Evolutionary conservation across 208 protist species (phyloP).

Genomic region (Entamoeba dispar): DNA sequence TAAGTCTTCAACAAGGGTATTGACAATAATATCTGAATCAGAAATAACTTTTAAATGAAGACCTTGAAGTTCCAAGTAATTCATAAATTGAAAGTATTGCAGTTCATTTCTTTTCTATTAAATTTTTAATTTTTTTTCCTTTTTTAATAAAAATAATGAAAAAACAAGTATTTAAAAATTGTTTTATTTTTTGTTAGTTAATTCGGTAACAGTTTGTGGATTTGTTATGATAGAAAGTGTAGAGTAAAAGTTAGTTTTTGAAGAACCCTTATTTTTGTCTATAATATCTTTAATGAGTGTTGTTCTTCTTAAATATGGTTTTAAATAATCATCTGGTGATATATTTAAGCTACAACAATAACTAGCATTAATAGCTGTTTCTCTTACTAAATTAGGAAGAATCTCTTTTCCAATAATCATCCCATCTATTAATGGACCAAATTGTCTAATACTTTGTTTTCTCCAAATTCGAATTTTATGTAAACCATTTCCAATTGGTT

Average conservation of each 20-base stretch:
- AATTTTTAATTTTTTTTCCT: too few species aligned
- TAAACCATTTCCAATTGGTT: constrained; percentile 16
- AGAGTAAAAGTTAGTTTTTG: not conserved
- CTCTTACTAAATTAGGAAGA: not conserved
- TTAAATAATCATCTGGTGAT: not conserved
- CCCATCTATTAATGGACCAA: not conserved
- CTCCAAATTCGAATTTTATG: not conserved
- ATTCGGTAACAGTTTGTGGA: not conserved
- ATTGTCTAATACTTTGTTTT: not conserved
- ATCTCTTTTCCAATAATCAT: not conserved
- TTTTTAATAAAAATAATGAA: too few species aligned
- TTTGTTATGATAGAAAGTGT: not conserved
- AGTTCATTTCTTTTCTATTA: too few species aligned
- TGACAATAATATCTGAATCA: too few species aligned
- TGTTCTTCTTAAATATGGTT: not conserved
- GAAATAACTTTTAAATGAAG: too few species aligned
- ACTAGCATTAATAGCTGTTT: not conserved
- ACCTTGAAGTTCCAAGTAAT: too few species aligned
- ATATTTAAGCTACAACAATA: not conserved
- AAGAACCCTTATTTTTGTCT: not conserved
- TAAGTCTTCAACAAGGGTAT: too few species aligned
- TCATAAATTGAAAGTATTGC: too few species aligned
- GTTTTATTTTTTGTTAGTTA: not conserved
- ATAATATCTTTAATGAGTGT: not conserved
- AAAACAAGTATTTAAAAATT: too few species aligned